Conservation (phyloP, 345 rosid genomes). For the Moringa oleifera region DNA sequence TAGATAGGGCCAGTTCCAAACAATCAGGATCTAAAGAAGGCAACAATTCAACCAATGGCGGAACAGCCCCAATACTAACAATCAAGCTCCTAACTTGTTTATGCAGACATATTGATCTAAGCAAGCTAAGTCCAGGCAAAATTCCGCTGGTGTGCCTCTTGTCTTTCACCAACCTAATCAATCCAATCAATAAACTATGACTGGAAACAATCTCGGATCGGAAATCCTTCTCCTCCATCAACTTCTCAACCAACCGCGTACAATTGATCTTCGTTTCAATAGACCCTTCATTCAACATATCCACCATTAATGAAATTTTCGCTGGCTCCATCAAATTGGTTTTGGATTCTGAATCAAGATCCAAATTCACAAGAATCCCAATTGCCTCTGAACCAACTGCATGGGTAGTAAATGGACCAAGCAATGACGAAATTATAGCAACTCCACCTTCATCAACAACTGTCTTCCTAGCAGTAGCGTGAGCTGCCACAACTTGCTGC, state of each 20-base stretch:
- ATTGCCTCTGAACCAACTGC: constrained; percentile 69
- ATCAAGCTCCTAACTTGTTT: constrained; percentile 35
- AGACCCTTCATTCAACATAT: constrained; percentile 64
- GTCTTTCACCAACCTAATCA: constrained; percentile 59
- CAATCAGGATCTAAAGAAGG: constrained; percentile 43
- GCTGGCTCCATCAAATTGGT: constrained; percentile 62
- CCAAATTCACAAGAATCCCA: constrained; percentile 60
- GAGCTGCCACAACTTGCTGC: constrained; percentile 42
- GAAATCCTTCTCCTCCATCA: constrained; percentile 51
- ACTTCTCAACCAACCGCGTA: constrained; percentile 40
- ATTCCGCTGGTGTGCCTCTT: constrained; percentile 46
- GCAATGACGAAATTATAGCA: constrained; percentile 37
- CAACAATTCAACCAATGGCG: constrained; percentile 49
- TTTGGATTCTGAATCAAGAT: constrained; percentile 48
- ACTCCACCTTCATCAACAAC: constrained; percentile 55
- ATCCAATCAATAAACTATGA: constrained; percentile 53
- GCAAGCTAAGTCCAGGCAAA: constrained; percentile 43
- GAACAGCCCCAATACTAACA: constrained; percentile 52
- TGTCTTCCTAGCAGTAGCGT: constrained; percentile 44
- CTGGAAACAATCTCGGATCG: constrained; percentile 46
- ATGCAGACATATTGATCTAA: constrained; percentile 42
- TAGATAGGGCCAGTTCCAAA: constrained; percentile 44
- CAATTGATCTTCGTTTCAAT: constrained; percentile 61
- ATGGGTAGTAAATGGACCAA: constrained; percentile 66
- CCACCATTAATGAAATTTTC: constrained; percentile 53